Base-by-base conservation (phyloP, 176 grass and related monocot species). In the Aegilops umbellulata region DNA sequence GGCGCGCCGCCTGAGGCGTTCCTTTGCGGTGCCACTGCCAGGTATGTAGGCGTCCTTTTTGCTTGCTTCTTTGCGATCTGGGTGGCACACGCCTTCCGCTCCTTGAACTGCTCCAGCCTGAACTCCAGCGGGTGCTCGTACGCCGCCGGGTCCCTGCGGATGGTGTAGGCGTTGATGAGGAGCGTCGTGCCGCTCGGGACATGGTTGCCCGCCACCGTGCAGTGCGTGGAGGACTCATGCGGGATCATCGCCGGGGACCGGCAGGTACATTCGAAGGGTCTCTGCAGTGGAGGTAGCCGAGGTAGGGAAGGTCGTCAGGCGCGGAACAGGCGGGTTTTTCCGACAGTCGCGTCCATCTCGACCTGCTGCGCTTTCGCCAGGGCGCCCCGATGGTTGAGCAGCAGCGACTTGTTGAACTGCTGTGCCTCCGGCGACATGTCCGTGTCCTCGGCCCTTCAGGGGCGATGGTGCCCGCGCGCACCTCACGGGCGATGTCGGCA, bases 251-350 rank as follows among this genome's bases (percentile, higher is more conserved):
- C 27, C 10, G 94, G 89, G 89, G 1, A 1, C 73, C 0, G 34
- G 49, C 0, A 87, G 91, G 78, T 76, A 86, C 1, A 95, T 64
- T 0, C 91, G 73, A 4, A 95, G 81, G 1, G 94, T 91, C 84
- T 95, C 94, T 46, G 74, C 79, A 83, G 0, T 76, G 78, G 38
- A 95, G 86, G 53, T 87, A 93, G 3, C 17, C 31, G 31, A 31
- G 31, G 31, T 31, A 31, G 31, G 31, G 31, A 31, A 31, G 31
- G 31, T 31, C 3, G 31, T 31, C 31, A 2, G 31, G 31, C 31
- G 31, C 31, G 3, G 31, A 31, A 31, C 31, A 31, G 31, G 31
- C 31, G 31, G 31, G 31, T 31, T 31, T 2, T 31, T 31, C 31
- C 31, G 31, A 31, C 31, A 31, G 31, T 31, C 31, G 31, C 3